A percentile compares a stretch with the other conserved stretches of the same genome.
phyloP scores from a whole-genome alignment of 2,329 filamentous ascomycete genomes.

The Penicillium sp. region DNA sequence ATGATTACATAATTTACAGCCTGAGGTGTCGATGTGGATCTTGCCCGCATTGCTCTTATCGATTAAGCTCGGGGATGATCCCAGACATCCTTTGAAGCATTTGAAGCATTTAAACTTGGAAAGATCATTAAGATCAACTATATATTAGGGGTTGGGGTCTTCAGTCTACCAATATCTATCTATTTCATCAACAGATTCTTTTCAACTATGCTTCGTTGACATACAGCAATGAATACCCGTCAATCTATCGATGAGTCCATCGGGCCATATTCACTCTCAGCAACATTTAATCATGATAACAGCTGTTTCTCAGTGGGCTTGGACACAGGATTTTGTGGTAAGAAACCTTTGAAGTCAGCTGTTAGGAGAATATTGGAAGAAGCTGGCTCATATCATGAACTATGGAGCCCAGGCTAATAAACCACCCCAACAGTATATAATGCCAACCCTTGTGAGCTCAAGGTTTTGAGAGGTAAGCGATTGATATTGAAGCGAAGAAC shows the following conservation, averaged over 20 bases:
- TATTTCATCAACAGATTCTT: neutral
- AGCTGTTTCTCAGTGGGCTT: conserved; percentile 85
- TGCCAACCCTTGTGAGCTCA: conserved; percentile 68
- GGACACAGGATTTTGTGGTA: conserved; percentile 81
- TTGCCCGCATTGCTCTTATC: conserved; percentile 28
- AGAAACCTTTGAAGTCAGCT: conserved; percentile 30
- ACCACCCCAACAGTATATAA: conserved; percentile 61
- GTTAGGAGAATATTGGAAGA: neutral
- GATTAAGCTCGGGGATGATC: conserved; percentile 4
- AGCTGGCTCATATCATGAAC: neutral
- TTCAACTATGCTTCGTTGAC: conserved; percentile 10
- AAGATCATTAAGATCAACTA: neutral
- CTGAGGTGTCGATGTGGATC: conserved; percentile 19
- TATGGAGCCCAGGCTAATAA: conserved; percentile 17
- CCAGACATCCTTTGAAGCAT: neutral
- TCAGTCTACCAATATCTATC: neutral
- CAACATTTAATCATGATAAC: conserved; percentile 79
- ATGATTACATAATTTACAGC: conserved; percentile 13
- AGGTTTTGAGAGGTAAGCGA: conserved; percentile 56
- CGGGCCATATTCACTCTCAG: conserved; percentile 73
- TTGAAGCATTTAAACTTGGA: neutral
- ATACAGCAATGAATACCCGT: conserved; percentile 75
- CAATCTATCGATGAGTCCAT: conserved; percentile 76
- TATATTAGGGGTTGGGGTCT: neutral
- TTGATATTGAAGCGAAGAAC: neutral